Evolutionary conservation across 139 green algal genomes (phyloP).

Genomic region (Chlorella sp.): DNA sequence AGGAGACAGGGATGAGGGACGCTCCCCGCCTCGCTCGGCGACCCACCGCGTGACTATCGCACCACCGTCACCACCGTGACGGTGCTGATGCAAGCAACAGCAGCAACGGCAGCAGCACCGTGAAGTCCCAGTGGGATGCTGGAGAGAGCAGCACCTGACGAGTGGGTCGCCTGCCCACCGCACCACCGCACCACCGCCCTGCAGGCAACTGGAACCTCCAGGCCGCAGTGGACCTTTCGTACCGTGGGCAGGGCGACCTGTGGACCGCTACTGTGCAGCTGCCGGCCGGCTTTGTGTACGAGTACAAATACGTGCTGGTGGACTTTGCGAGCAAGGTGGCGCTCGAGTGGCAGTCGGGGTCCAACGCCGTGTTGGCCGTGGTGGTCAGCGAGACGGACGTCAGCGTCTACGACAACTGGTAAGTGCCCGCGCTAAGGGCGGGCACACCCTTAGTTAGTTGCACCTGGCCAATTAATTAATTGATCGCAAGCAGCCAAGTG

Average conservation of each 20-base stretch:
- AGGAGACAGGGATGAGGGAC: too few species aligned
- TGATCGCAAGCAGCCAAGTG: neutral
- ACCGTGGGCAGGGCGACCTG: conserved; percentile 18
- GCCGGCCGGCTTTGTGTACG: conserved; percentile 24
- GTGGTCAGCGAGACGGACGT: conserved; percentile 19
- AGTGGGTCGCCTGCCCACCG: too few species aligned
- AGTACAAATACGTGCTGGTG: conserved; percentile 45
- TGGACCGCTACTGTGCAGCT: conserved; percentile 32
- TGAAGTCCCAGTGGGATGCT: too few species aligned
- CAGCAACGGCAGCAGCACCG: too few species aligned
- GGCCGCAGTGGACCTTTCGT: conserved; percentile 18
- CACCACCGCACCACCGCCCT: too few species aligned
- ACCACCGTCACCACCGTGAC: too few species aligned
- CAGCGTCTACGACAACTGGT: conserved; percentile 34
- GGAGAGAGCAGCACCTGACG: too few species aligned
- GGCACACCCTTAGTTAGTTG: too few species aligned
- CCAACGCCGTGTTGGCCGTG: conserved; percentile 28
- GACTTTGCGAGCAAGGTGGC: conserved; percentile 23
- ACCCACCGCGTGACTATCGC: too few species aligned
- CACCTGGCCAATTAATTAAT: too few species aligned
- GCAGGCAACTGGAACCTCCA: conserved; percentile 20
- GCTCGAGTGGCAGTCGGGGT: conserved; percentile 29
- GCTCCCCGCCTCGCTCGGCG: too few species aligned
- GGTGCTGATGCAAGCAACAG: too few species aligned
- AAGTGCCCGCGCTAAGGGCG: neutral